These are phyloP conservation scores for Epichloe bromicola DNA, from an alignment of 2,329 filamentous ascomycete genomes.

Conservation along the genomic window DNA sequence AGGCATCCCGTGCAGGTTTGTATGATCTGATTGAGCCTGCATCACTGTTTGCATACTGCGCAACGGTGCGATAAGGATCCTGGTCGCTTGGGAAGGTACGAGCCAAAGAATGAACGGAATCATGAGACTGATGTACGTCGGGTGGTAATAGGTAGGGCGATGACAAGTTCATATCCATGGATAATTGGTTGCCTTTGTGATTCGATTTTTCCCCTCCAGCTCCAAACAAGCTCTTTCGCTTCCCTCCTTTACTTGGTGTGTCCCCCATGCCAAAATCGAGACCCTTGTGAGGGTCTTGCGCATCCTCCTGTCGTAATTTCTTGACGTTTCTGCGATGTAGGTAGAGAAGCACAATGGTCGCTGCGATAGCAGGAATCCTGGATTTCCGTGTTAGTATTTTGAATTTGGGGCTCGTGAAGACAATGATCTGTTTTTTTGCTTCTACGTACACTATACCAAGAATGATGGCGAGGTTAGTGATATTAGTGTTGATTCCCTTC, in stretches of 20 bases:
- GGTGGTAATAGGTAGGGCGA: conserved; percentile 93
- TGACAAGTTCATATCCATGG: conserved; percentile 61
- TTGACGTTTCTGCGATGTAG: conserved; percentile 68
- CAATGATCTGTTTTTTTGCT: too few relatives aligned
- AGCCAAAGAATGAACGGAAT: conserved; percentile 78
- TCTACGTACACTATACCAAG: conserved; percentile 56
- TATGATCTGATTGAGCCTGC: conserved; percentile 42
- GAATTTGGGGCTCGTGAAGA: too few relatives aligned
- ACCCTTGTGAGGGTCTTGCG: conserved; percentile 74
- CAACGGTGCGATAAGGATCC: conserved; percentile 67
- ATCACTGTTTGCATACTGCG: conserved; percentile 44
- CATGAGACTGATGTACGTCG: conserved; percentile 61
- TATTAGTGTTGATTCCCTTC: conserved; percentile 40
- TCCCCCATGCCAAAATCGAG: conserved; percentile 79
- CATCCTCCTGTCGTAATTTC: conserved; percentile 64
- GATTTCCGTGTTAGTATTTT: conserved; percentile 1
- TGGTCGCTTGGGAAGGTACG: conserved; percentile 61
- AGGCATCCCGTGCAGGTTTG: conserved; percentile 26
- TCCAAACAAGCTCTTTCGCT: conserved; percentile 28
- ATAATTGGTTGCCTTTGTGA: conserved; percentile 41
- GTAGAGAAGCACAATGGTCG: conserved; percentile 54
- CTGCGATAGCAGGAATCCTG: conserved; percentile 64
- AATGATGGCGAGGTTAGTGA: conserved; percentile 52
- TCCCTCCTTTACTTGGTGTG: conserved; percentile 25
- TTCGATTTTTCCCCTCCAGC: conserved; percentile 44